These are phyloP conservation scores for Delitschia confertaspora DNA, from an alignment of 495 filamentous ascomycete genomes.

Conservation along the genomic window DNA sequence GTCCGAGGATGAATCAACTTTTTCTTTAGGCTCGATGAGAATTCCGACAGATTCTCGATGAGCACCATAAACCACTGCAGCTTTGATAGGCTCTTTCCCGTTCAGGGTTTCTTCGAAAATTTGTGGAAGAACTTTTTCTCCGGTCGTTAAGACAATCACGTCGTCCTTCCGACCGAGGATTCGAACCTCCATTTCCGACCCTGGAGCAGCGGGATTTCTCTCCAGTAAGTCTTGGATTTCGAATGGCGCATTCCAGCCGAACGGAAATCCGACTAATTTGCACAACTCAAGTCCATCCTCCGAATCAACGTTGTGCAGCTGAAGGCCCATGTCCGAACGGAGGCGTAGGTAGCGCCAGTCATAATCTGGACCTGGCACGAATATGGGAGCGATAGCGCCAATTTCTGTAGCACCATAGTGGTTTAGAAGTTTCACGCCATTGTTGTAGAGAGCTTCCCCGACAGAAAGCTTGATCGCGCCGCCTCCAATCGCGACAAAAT, in stretches of 20 bases:
- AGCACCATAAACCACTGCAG: constrained; percentile 34
- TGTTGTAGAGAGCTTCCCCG: constrained; percentile 16
- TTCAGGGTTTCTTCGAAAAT: constrained; percentile 29
- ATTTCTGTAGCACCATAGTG: constrained; percentile 37
- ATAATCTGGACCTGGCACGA: constrained; percentile 27
- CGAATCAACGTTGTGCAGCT: constrained; percentile 23
- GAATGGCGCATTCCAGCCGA: constrained; percentile 1
- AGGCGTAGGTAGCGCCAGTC: constrained; percentile 37
- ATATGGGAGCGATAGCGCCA: constrained; percentile 25
- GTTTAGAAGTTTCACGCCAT: constrained; percentile 33
- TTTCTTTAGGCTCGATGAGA: constrained; percentile 27
- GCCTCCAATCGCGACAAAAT: constrained; percentile 41
- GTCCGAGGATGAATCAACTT: background rate
- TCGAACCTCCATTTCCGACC: constrained; percentile 21
- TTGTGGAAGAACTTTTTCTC: constrained; percentile 36
- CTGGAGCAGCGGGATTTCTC: background rate
- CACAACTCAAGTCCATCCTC: background rate
- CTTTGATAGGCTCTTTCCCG: constrained; percentile 15
- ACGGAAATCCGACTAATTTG: background rate
- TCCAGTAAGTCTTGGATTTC: constrained; percentile 7
- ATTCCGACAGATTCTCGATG: constrained; percentile 33
- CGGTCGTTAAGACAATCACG: constrained; percentile 36
- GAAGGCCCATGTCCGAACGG: constrained; percentile 34
- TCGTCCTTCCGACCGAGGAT: constrained; percentile 35
- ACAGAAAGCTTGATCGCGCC: constrained; percentile 31